A percentile compares a stretch with the other conserved stretches of the same genome.
phyloP scores from a whole-genome alignment of 495 filamentous ascomycete genomes.

The Penicillium bovifimosum region DNA sequence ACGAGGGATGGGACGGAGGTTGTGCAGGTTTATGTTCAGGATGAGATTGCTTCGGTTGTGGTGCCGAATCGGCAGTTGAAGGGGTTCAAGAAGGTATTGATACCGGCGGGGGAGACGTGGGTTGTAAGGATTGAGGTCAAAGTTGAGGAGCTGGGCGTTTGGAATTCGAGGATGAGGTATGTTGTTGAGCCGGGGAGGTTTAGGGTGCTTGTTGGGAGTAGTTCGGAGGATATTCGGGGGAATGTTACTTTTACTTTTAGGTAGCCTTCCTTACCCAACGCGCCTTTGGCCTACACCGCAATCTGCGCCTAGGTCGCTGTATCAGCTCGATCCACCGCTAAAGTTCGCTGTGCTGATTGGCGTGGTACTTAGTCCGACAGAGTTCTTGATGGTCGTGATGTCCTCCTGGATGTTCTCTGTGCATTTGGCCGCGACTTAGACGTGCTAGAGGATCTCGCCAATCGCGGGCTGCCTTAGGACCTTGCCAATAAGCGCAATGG shows the following conservation, averaged over 20 bases:
- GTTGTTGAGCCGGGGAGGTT: constrained; percentile 66
- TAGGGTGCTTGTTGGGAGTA: constrained; percentile 50
- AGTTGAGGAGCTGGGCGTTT: constrained; percentile 50
- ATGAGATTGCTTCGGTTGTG: constrained; percentile 55
- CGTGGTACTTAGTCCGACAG: too few relatives aligned
- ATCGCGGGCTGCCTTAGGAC: too few relatives aligned
- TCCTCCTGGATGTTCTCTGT: too few relatives aligned
- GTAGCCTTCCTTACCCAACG: too few relatives aligned
- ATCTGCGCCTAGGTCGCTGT: too few relatives aligned
- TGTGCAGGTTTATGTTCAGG: constrained; percentile 62
- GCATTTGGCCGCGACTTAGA: too few relatives aligned
- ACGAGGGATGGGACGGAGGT: constrained; percentile 57
- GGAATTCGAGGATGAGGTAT: constrained; percentile 59
- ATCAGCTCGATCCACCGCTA: too few relatives aligned
- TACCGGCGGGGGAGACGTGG: constrained; percentile 55
- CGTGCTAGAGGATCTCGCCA: too few relatives aligned
- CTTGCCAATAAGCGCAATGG: too few relatives aligned
- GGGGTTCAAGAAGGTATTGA: constrained; percentile 62
- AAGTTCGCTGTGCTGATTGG: too few relatives aligned
- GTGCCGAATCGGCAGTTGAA: constrained; percentile 61
- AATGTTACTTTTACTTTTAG: constrained; percentile 51
- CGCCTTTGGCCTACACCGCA: too few relatives aligned
- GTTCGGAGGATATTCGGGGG: constrained; percentile 49
- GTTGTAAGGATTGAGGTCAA: constrained; percentile 49
- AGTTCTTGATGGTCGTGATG: too few relatives aligned